phyloP scores from a whole-genome alignment of 768 basidiomycete species.

The Lentinula raphanica region DNA sequence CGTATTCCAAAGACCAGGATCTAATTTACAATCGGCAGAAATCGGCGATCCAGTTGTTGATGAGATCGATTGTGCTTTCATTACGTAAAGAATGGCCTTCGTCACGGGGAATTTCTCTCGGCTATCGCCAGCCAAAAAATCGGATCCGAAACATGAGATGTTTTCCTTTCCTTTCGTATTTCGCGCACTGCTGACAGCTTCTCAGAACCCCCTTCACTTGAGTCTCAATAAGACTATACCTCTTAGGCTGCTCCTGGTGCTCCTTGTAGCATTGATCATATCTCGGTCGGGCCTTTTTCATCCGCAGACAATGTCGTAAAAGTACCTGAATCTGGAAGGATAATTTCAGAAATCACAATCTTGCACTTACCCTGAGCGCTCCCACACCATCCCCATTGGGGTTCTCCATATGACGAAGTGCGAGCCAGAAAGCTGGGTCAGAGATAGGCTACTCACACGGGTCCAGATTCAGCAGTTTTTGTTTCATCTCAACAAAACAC shows the following conservation, averaged over 20 bases:
- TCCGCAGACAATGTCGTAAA: neutral
- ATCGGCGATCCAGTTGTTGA: slow-evolving; percentile 18
- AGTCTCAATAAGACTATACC: neutral
- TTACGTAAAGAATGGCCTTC: slow-evolving; percentile 4
- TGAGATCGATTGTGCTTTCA: slow-evolving; percentile 16
- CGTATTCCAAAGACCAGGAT: no score
- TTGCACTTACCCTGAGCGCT: no score
- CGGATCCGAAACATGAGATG: slow-evolving; percentile 3
- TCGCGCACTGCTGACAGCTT: no score
- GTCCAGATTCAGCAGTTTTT: neutral
- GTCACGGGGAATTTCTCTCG: neutral
- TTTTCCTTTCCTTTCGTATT: neutral
- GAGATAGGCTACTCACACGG: slow-evolving; percentile 2
- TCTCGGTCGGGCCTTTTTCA: neutral
- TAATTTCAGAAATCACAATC: neutral
- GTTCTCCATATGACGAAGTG: neutral
- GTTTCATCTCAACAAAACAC: slow-evolving; percentile 4
- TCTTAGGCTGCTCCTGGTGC: no score
- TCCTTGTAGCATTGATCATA: neutral
- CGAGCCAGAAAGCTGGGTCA: neutral
- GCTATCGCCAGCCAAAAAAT: neutral
- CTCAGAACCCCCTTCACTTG: neutral
- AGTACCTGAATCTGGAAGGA: neutral
- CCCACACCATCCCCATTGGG: neutral
- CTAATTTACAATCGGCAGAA: neutral